Base-by-base conservation (phyloP, 805 yeast species). In the Metschnikowia similis region DNA sequence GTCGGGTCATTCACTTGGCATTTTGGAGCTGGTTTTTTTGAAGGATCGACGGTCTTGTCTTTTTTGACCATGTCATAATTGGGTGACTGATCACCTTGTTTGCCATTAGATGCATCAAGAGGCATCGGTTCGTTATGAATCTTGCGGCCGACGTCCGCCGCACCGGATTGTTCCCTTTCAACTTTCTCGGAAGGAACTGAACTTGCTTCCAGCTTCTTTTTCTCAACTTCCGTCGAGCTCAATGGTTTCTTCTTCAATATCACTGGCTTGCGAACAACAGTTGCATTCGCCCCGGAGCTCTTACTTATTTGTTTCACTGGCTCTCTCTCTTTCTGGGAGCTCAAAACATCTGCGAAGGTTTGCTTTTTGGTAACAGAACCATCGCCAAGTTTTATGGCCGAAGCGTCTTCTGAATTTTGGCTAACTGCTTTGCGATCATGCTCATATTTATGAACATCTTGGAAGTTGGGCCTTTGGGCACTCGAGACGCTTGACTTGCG, bases 321-420 rank as follows among this genome's bases (percentile, higher is more conserved):
- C 31, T 55, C 56, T 9, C 46, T 55, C 5, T 48, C 52, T 17
- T 56, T 55, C n/a, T 58, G 54, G n/a, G 60, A 51, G 44, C 75
- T 66, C 42, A 73, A 63, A 26, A 72, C 53, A 41, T 70, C 70
- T 2, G 78, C 78, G 51, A 72, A 62, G 52, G 75, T 71, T 49
- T 65, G 60, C 8, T 70, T 67, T n/a, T 58, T 56, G 16, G 41
- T 42, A 29, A 13, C 16, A 16, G 8, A 13, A 17, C 14, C 35
- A 6, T 35, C 45, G 9, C 37, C 36, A 5, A 17, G 7, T 21
- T 35, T 41, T 17, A 14, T 10, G 14, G 8, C 6, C 8, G 31
- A 21, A 13, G 45, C 3, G 9, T 32, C 32, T 31, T 14, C 37
- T 14, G 42, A 8, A 32, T 5, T 21, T 17, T 30, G 35, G 8